Evolutionary conservation across 257 asterid genomes (phyloP), one percentile per base, ranked within the genome.

Genomic region (Pogostemon cablin): DNA sequence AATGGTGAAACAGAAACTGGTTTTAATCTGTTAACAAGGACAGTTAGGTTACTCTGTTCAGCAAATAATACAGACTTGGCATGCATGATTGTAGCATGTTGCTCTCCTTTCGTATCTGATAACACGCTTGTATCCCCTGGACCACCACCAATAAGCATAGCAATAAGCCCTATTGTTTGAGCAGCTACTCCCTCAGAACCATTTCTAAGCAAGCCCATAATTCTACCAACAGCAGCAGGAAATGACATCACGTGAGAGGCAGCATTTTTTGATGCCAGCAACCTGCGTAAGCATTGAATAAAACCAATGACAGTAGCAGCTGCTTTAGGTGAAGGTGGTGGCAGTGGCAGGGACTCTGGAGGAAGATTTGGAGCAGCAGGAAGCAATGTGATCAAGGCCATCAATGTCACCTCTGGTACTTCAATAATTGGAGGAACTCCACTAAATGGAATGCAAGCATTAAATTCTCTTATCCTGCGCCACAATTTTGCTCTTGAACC

Each of bases 401-500:
- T 93, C 78, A 93, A 82, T 42, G 97, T 91, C 81, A 93, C 99
- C 84, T 93, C 99, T 60, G 99, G 96, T 71, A 93, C 99, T 80
- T 93, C 99, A 82, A 85, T 76, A 71, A 76, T 86, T 67, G 86
- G 84, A 65, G 99, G 98, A 46, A 93, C 95, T 61, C 99, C 99
- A 81, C 82, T 74, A 74, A 82, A 89, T 76, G 97, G 96, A 74
- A 93, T 67, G 67, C 97, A 91, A 48, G 98, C 98, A 85, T 93
- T 93, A 81, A 93, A 91, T 77, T 93, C 99, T 77, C 99, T 88
- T 72, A 93, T 91, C 78, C 99, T 82, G 44, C 99, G 96, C 99
- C 99, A 93, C 71, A 93, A 75, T 79, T 91, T 93, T 77, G 99
- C 99, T 83, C 99, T 89, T 77, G 99, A 93, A 80, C 99, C 99